Evolutionary conservation across 352 stramenopile genomes (phyloP), one percentile per base, ranked within the genome.

Genomic region (Phytophthora hibernalis): DNA sequence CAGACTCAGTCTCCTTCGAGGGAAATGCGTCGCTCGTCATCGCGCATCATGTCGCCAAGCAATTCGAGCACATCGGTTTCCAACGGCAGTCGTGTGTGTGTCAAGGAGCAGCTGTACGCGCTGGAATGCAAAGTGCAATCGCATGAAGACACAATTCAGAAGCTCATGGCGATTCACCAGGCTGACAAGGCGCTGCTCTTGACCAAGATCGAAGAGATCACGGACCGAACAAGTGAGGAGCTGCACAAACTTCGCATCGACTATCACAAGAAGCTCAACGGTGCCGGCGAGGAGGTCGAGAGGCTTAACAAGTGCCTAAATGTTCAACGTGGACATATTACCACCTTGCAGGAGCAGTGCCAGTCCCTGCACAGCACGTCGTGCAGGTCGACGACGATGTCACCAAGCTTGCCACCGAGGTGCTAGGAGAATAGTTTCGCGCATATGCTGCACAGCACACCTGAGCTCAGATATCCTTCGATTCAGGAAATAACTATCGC

Each of bases 361-460:
- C 80, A 93, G 56, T 92, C 83, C 43, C 73, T 94, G 38, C 84
- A 94, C 80, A 92, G 66, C 84, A 94, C 70, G 81, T 94, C 43
- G 82, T 90, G 43, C 84, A 92, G 71, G 84, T 94, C n/a, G 86
- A 94, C 48, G 86, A 94, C 28, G 86, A 94, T 61, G 83, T 94
- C 37, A 91, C 83, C 61, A 92, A 91, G 60, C 83, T 94, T 56
- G 83, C 86, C 45, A 88, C 84, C 54, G 86, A 94, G 64, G 86
- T 94, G 20, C 68, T 94, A 8, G 83, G 86, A 42, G 86, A 94
- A 26, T 92, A 84, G 62, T 16, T 33, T 57, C 13, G 43, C 26
- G 11, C 42, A 28, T 13, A 21, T 40, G 13, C 38, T 51, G 11
- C 10, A 60, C 10, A 11, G 9, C 18, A 48, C 55, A 53, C 35